Evolutionary conservation across 352 stramenopile species (phyloP).

Genomic region (Pythium phragmiticola): DNA sequence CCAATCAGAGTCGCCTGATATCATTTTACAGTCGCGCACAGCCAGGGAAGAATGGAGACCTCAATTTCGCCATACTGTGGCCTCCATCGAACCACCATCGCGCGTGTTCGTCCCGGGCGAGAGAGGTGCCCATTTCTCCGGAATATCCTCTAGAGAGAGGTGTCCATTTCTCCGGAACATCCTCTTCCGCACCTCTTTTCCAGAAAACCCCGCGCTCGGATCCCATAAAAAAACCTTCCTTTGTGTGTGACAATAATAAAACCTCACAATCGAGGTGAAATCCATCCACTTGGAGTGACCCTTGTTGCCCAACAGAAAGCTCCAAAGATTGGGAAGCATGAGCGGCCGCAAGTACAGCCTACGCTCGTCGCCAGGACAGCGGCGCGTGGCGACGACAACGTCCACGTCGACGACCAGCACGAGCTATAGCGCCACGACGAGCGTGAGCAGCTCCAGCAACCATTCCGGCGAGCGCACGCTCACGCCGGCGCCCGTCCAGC

Average conservation of each 20-base stretch:
- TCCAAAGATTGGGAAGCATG: constrained; percentile 15
- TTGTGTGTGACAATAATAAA: not conserved
- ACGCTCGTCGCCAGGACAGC: constrained; percentile 27
- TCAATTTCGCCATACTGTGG: no score
- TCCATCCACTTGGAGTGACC: not conserved
- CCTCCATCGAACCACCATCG: no score
- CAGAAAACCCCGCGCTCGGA: constrained; percentile 19
- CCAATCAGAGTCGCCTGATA: constrained; percentile 12
- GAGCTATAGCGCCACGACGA: constrained; percentile 19
- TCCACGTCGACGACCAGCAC: constrained; percentile 9
- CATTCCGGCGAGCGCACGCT: constrained; percentile 24
- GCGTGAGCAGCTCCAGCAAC: constrained; percentile 17
- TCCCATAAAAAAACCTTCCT: no score
- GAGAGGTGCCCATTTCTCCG: no score
- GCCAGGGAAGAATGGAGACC: no score
- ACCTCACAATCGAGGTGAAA: constrained; percentile 20
- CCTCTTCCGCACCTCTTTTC: not conserved
- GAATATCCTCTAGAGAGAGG: no score
- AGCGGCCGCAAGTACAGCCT: constrained; percentile 35
- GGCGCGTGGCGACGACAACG: constrained; percentile 13
- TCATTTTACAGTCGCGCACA: no score
- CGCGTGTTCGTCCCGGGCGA: no score
- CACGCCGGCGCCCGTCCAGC: constrained; percentile 59
- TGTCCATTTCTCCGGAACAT: no score
- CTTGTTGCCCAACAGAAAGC: constrained; percentile 7